Conservation (phyloP, 108 stramenopile genomes). For the Cyclotella cryptica region DNA sequence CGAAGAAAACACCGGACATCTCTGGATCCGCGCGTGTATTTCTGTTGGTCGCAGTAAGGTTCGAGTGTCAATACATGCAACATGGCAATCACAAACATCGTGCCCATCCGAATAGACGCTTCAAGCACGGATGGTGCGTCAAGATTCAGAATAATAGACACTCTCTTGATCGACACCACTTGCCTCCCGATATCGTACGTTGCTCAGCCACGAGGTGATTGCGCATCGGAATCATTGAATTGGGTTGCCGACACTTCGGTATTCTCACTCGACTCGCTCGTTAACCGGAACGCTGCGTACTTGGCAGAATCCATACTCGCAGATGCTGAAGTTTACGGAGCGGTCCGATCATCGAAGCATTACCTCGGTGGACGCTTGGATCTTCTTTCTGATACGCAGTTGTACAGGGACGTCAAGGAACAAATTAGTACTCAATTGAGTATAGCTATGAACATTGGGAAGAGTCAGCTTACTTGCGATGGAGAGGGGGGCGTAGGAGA, state of each 20-base stretch:
- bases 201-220: neutral
- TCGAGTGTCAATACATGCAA: neutral
- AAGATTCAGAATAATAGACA: slow-evolving; percentile 64
- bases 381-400: slow-evolving; percentile 56
- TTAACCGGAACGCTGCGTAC: slow-evolving; percentile 63
- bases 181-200: slow-evolving; percentile 67
- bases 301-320: slow-evolving; percentile 66
- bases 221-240: neutral
- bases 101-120: slow-evolving; percentile 51
- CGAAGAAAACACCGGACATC: no score
- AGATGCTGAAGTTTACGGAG: slow-evolving; percentile 77
- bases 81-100: slow-evolving; percentile 40
- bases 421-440: slow-evolving; percentile 66
- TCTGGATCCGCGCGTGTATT: neutral
- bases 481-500: neutral
- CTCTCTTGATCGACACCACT: slow-evolving; percentile 68
- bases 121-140: slow-evolving; percentile 38
- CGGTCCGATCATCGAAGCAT: slow-evolving; percentile 68
- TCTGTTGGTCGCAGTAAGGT: neutral
- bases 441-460: slow-evolving; percentile 34
- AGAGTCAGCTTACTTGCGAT: slow-evolving; percentile 16
- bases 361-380: slow-evolving; percentile 74
- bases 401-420: slow-evolving; percentile 47
- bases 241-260: neutral
- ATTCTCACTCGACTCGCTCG: slow-evolving; percentile 33